Base-by-base conservation (phyloP, 306 rosid genomes). In the Gastrolobium bilobum region DNA sequence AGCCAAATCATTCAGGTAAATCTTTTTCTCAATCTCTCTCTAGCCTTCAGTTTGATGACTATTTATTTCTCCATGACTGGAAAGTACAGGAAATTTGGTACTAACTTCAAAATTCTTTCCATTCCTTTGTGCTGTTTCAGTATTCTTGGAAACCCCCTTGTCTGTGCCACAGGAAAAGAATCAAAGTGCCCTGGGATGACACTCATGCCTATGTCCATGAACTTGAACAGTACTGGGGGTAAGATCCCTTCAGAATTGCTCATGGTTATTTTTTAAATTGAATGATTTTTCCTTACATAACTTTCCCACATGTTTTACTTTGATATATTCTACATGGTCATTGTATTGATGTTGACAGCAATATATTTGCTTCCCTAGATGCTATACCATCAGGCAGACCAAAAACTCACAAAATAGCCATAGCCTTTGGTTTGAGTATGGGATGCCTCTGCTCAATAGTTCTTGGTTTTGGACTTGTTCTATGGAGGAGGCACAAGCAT, bases 151-250 rank as follows among this genome's bases (percentile, higher is more conserved):
- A 95, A 95, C 63, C 97, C 95, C 44, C 82, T 92, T 37, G 87
- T 92, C 38, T 92, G 97, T 9, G 79, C 87, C 2, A 82, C 89
- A 0, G 94, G 84, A 75, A 82, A 91, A 13, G 97, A 92, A 81
- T 71, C 88, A 63, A 87, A 86, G 39, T 95, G 99, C 79, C 86
- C 78, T 71, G 93, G 98, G 65, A 85, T 83, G 73, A 85, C 89
- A 75, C 85, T 85, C 46, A 87, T 91, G 91, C 99, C 99, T 38
- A 91, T 92, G 94, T 94, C 91, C 71, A 91, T 92, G 97, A 90
- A 91, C 85, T 81, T 92, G 77, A 92, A 90, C 79, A 88, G 11
- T 59, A 77, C 97, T 66, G 86, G 87, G 68, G 15, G 98, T 94
- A 84, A 43, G 84, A 38, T 2, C 33, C 61, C 34, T 69, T 60